phyloP scores from a whole-genome alignment of 2,329 filamentous ascomycete species.

The Fusarium sp. region DNA sequence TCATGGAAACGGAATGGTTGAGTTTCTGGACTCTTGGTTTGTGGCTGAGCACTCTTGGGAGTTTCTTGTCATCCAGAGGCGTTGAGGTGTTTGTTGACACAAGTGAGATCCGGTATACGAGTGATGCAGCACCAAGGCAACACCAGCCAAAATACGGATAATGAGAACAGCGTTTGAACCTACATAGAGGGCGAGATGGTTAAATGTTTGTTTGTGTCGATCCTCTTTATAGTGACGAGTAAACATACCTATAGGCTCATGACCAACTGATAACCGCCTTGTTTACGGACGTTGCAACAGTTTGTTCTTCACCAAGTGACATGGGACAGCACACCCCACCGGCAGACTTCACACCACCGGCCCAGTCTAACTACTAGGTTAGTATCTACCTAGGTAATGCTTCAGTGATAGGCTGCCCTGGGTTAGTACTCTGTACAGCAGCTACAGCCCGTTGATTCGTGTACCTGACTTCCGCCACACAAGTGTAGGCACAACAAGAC shows the following conservation, averaged over 20 bases:
- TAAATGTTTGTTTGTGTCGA: not conserved
- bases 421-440: not conserved
- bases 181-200: not conserved
- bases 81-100: constrained; percentile 1
- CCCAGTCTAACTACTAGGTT: not conserved
- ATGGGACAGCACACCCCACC: constrained; percentile 1
- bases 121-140: constrained; percentile 15
- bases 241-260: not conserved
- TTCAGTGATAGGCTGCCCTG: not conserved
- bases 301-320: not conserved
- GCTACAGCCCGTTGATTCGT: not conserved
- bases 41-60: constrained; percentile 33
- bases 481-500: not conserved
- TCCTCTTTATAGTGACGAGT: not conserved
- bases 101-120: constrained; percentile 11
- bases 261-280: not conserved
- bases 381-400: not conserved
- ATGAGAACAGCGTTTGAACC: not conserved
- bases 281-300: not conserved
- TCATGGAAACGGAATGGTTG: not conserved
- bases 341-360: not conserved
- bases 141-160: not conserved
- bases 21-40: not conserved
- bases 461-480: not conserved
- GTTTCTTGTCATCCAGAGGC: not conserved